phyloP scores from a whole-genome alignment of 768 basidiomycete genomes.

The Lentinula sp. region DNA sequence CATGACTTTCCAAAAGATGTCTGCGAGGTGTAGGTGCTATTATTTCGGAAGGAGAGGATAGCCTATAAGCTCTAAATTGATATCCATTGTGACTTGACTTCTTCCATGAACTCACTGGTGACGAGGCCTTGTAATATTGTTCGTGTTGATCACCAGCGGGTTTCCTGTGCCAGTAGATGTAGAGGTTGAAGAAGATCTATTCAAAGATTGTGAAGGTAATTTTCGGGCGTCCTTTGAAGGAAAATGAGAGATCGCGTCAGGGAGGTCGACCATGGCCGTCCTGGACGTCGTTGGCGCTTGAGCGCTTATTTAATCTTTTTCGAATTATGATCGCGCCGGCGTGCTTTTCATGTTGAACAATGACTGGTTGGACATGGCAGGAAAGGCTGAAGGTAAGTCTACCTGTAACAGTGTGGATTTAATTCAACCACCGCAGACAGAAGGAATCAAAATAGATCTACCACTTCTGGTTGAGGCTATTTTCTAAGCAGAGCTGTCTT shows the following conservation, averaged over 20 bases:
- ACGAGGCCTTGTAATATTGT: not conserved
- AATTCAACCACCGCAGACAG: no score
- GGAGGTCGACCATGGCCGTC: conserved; percentile 2
- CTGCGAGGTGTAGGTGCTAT: conserved; percentile 62
- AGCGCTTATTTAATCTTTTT: no score
- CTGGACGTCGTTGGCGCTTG: not conserved
- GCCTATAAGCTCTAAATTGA: not conserved
- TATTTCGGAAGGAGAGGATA: conserved; percentile 30
- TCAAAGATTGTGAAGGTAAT: not conserved
- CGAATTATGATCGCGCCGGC: no score
- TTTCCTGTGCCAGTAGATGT: not conserved
- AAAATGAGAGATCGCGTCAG: conserved; percentile 3
- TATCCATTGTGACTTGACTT: not conserved
- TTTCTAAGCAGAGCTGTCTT: no score
- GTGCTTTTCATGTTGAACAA: no score
- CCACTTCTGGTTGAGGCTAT: no score
- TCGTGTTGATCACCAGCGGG: not conserved
- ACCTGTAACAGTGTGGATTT: no score
- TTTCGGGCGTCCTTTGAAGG: not conserved
- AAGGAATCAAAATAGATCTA: no score
- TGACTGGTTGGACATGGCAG: no score
- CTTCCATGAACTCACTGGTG: not conserved
- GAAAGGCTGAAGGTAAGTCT: no score
- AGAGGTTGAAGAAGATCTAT: not conserved
- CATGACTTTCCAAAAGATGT: conserved; percentile 54